Percentiles rank a stretch among this genome's conserved stretches.
Conservation (phyloP, 2,329 filamentous ascomycete genomes). For the Colletotrichum agaves region DNA sequence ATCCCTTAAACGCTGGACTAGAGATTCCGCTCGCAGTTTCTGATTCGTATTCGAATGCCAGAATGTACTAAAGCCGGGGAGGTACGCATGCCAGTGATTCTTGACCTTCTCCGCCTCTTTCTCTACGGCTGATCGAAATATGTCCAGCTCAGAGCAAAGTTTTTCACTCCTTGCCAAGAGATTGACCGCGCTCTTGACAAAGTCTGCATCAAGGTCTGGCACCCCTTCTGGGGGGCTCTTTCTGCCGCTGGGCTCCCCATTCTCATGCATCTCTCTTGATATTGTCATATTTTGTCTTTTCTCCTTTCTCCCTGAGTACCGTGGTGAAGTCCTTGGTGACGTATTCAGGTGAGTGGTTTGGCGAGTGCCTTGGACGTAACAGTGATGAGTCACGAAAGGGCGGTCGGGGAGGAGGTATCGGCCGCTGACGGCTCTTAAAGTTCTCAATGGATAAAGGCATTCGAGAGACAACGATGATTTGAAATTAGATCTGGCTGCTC, state of each 20-base stretch:
- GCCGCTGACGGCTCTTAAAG: too few relatives aligned
- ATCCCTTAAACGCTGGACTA: constrained; percentile 12
- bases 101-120: constrained; percentile 5
- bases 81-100: constrained; percentile 30
- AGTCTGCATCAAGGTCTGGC: not conserved
- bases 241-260: not conserved
- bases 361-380: too few relatives aligned
- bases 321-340: too few relatives aligned
- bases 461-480: too few relatives aligned
- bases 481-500: too few relatives aligned
- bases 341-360: too few relatives aligned
- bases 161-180: constrained; percentile 5
- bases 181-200: constrained; percentile 5
- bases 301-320: too few relatives aligned
- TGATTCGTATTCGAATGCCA: constrained; percentile 20
- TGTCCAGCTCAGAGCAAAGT: constrained; percentile 19
- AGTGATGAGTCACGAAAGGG: too few relatives aligned
- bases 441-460: too few relatives aligned
- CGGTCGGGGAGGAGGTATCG: too few relatives aligned
- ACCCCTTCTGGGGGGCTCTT: not conserved
- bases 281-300: too few relatives aligned
- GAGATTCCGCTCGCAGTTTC: constrained; percentile 11
- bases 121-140: constrained; percentile 17
- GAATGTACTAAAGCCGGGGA: constrained; percentile 32
- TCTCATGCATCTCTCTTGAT: too few relatives aligned